These are phyloP conservation scores for Zychaea mexicana DNA, from an alignment of 371 early-diverging fungal genomes.

Conservation along the genomic window DNA sequence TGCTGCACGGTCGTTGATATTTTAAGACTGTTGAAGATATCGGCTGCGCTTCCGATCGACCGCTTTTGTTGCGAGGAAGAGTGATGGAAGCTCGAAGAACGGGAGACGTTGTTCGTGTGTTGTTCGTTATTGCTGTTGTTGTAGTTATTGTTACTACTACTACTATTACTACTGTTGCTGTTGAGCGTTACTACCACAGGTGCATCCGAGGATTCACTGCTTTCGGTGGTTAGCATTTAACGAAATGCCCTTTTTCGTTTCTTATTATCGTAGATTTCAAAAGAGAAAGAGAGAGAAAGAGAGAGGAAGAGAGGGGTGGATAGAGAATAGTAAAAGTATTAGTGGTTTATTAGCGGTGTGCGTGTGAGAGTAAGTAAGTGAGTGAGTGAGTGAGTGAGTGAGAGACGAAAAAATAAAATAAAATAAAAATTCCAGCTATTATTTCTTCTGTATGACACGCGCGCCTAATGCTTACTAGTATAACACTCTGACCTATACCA, in stretches of 20 bases:
- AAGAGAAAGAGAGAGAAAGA: neutral
- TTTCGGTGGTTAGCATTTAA: neutral
- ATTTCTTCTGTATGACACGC: too few relatives aligned
- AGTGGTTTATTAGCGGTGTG: neutral
- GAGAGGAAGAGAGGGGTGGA: neutral
- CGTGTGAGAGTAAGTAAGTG: neutral
- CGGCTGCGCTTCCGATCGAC: neutral
- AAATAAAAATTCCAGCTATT: too few relatives aligned
- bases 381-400: neutral
- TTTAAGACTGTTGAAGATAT: neutral
- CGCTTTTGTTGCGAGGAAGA: neutral
- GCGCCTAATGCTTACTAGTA: too few relatives aligned
- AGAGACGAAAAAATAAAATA: neutral
- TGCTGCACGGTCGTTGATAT: conserved; percentile 3
- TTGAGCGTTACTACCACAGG: neutral
- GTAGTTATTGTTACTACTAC: neutral
- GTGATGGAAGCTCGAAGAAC: conserved; percentile 1
- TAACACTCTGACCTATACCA: too few relatives aligned
- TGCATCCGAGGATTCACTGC: conserved; percentile 2
- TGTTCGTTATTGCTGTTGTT: neutral
- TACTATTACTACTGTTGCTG: too few relatives aligned
- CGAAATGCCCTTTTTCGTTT: neutral
- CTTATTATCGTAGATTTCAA: neutral
- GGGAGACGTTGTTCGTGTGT: neutral
- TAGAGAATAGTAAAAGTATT: neutral